phyloP scores from a whole-genome alignment of 148 eudicot species.

The Selenicereus undatus region DNA sequence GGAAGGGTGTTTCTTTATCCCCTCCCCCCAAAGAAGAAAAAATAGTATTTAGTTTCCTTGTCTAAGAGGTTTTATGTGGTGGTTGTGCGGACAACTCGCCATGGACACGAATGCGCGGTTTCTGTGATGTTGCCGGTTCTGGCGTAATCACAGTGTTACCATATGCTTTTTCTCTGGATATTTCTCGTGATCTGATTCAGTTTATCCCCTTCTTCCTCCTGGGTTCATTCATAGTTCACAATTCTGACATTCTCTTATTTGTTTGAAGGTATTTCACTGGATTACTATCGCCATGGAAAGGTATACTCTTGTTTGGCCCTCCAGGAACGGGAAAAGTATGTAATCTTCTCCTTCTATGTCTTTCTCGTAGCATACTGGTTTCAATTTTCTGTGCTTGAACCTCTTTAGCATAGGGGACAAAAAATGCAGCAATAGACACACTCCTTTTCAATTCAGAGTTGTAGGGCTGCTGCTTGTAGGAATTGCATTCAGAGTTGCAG shows the following conservation, averaged over 20 bases:
- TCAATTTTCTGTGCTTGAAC: not conserved
- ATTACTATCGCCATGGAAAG: slow-evolving; percentile 94
- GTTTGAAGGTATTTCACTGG: slow-evolving; percentile 87
- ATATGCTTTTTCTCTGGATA: not conserved
- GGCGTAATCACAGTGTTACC: not conserved
- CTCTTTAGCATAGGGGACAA: not conserved
- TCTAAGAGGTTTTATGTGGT: not conserved
- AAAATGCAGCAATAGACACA: not conserved
- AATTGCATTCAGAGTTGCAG: not conserved
- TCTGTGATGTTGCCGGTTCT: not conserved
- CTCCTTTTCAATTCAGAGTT: not conserved
- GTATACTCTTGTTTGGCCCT: slow-evolving; percentile 95
- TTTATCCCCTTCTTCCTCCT: not conserved
- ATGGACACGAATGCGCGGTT: not conserved
- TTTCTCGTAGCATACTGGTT: not conserved
- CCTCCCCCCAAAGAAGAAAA: not conserved
- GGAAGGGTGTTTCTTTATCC: not conserved
- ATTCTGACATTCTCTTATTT: slow-evolving; percentile 6
- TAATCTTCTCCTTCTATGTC: slow-evolving; percentile 1
- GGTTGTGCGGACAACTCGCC: not conserved
- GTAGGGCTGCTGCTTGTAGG: not conserved
- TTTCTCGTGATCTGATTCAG: not conserved
- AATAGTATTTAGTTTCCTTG: not conserved
- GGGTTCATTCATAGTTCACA: slow-evolving; percentile 3
- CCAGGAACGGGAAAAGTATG: slow-evolving; percentile 98